Conservation (phyloP, 805 yeast genomes). For the Saccharomycopsis oosterbeekiorum region DNA sequence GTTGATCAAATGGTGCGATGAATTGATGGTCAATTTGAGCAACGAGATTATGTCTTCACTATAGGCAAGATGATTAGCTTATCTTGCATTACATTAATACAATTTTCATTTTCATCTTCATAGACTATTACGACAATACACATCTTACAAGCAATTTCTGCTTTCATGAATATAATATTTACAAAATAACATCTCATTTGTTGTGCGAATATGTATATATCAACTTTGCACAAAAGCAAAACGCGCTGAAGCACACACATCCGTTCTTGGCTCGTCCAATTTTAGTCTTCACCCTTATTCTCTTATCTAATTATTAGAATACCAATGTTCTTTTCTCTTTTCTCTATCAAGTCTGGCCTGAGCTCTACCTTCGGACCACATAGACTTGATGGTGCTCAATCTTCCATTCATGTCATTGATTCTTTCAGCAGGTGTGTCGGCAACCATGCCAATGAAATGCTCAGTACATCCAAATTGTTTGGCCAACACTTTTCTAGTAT, state of each 20-base stretch:
- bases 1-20: slow-evolving; percentile 52
- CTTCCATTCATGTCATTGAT: slow-evolving; percentile 37
- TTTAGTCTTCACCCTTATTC: not conserved
- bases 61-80: not conserved
- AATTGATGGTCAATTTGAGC: slow-evolving; percentile 51
- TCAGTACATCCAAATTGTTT: slow-evolving; percentile 44
- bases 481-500: slow-evolving; percentile 58
- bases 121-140: not conserved
- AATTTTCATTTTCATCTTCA: not conserved
- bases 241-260: no score
- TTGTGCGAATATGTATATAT: not conserved
- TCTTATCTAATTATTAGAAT: slow-evolving; percentile 30
- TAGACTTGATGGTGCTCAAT: slow-evolving; percentile 33
- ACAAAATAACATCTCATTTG: not conserved
- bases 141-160: no score
- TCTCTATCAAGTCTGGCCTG: slow-evolving; percentile 46
- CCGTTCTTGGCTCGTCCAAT: no score
- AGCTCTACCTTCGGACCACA: slow-evolving; percentile 40
- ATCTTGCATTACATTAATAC: no score
- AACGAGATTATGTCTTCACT: slow-evolving; percentile 30
- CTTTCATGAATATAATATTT: not conserved
- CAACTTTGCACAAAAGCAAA: not conserved
- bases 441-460: slow-evolving; percentile 43
- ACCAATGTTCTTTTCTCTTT: slow-evolving; percentile 55
- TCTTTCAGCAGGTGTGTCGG: slow-evolving; percentile 35